Evolutionary conservation across 768 basidiomycete species (phyloP).

Genomic region (Boletus eberwhitei): DNA sequence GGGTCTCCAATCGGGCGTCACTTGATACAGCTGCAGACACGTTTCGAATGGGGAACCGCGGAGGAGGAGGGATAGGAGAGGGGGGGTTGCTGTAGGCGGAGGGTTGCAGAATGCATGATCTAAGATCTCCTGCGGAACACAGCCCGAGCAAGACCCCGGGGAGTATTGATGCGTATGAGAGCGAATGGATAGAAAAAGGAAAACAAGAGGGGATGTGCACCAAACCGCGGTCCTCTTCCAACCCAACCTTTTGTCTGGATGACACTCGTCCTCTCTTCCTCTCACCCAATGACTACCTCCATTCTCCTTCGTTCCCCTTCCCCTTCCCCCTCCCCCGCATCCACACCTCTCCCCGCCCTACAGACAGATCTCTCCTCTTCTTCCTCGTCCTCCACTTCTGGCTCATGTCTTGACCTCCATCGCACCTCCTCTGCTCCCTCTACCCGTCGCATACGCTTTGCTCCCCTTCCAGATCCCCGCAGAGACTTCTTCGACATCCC

Average conservation of each 20-base stretch:
- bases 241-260: conserved; percentile 1
- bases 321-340: conserved; percentile 9
- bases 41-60: not conserved
- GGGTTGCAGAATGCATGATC: too few species aligned
- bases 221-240: not conserved
- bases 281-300: conserved; percentile 14
- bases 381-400: conserved; percentile 19
- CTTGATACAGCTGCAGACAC: not conserved
- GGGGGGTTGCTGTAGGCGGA: too few species aligned
- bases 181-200: conserved; percentile 12
- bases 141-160: conserved; percentile 21
- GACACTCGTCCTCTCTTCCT: conserved; percentile 6
- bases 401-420: conserved; percentile 17
- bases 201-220: not conserved
- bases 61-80: conserved; percentile 8
- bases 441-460: conserved; percentile 62
- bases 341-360: conserved; percentile 11
- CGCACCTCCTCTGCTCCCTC: conserved; percentile 6
- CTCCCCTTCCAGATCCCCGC: conserved; percentile 78
- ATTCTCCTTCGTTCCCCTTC: conserved; percentile 21
- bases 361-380: conserved; percentile 16
- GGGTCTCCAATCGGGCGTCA: too few species aligned
- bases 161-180: conserved; percentile 4
- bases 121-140: conserved; percentile 18
- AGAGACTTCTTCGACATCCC: conserved; percentile 33